Conservation (phyloP, 306 rosid genomes). For the Malus asiatica region DNA sequence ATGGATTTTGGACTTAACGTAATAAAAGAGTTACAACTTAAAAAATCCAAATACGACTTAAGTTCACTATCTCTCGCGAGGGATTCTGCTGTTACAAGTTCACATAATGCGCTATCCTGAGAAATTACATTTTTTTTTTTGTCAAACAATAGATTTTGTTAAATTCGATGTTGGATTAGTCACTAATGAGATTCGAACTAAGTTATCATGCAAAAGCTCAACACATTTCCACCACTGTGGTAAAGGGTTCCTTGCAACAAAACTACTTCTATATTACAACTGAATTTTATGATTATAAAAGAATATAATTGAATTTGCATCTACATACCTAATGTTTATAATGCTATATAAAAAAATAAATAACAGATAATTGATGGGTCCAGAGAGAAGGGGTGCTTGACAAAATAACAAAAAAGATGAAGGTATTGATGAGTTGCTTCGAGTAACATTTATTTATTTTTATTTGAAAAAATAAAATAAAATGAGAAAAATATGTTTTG, state of each 20-base stretch:
- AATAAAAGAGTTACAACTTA: no score
- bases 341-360: neutral
- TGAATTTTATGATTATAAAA: neutral
- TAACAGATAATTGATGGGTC: neutral
- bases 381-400: neutral
- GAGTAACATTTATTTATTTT: neutral
- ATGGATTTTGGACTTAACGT: neutral
- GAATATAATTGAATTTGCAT: neutral
- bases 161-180: no score
- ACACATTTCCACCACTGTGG: no score
- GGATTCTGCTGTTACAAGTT: no score
- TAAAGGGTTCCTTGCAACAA: fast-evolving
- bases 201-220: fast-evolving
- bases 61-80: no score
- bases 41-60: no score
- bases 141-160: no score
- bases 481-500: neutral
- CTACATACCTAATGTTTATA: no score
- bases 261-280: neutral
- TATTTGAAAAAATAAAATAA: no score
- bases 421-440: neutral
- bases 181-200: fast-evolving
- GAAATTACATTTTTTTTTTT: no score
- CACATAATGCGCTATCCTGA: no score
- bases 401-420: neutral